Evolutionary conservation across 1,139 yeast species (phyloP).

Genomic region (Meyerozyma guilliermondii): DNA sequence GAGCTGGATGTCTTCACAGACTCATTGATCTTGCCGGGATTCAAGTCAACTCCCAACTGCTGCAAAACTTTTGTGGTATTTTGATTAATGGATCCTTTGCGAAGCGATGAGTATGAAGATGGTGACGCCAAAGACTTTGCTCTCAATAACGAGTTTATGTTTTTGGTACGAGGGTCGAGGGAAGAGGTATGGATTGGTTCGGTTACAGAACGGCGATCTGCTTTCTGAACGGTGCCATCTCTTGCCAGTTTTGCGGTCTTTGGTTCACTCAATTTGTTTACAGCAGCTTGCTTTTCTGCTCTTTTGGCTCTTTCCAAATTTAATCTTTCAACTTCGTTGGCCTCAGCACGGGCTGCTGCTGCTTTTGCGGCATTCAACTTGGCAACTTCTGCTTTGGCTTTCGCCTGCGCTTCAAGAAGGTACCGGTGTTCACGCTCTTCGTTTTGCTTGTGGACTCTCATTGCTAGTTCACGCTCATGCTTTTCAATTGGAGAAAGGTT

Average conservation of each 20-base stretch:
- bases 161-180: slow-evolving; percentile 32
- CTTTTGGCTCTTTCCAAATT: neutral
- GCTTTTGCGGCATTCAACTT: slow-evolving; percentile 7
- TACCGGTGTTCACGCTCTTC: slow-evolving; percentile 20
- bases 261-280: slow-evolving; percentile 1
- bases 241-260: slow-evolving; percentile 8
- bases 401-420: slow-evolving; percentile 11
- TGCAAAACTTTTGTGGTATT: slow-evolving; percentile 37
- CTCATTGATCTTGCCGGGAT: slow-evolving; percentile 20
- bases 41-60: slow-evolving; percentile 39
- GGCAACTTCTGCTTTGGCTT: slow-evolving; percentile 4
- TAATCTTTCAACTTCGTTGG: slow-evolving; percentile 1
- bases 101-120: slow-evolving; percentile 19
- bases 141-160: slow-evolving; percentile 26
- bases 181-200: slow-evolving; percentile 23
- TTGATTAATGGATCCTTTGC: slow-evolving; percentile 17
- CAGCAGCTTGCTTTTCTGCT: slow-evolving; percentile 5
- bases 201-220: slow-evolving; percentile 14
- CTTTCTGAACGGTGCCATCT: slow-evolving; percentile 6
- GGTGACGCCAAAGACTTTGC: slow-evolving; percentile 36
- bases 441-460: slow-evolving; percentile 24
- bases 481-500: slow-evolving; percentile 11
- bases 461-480: slow-evolving; percentile 28
- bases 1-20: slow-evolving; percentile 42
- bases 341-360: slow-evolving; percentile 1